Evolutionary conservation across 176 grass and related monocot genomes (phyloP).

Genomic region (Bonia amplexicaulis): DNA sequence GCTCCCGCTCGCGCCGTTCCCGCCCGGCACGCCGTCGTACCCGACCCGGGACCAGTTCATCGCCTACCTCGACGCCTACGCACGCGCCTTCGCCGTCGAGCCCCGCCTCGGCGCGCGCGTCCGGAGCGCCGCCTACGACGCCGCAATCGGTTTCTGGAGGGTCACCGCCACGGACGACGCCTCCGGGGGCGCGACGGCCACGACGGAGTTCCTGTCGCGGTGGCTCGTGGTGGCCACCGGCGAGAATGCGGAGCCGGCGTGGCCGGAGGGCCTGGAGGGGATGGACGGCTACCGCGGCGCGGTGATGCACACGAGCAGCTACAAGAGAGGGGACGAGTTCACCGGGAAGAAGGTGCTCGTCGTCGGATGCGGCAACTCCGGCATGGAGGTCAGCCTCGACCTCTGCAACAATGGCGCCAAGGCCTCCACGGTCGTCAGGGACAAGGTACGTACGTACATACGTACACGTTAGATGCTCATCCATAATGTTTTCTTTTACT

Average conservation of each 20-base stretch:
- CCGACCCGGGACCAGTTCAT: constrained; percentile 81
- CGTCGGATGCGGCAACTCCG: constrained; percentile 86
- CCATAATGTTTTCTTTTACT: neutral
- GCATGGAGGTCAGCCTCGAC: constrained; percentile 96
- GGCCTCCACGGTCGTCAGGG: constrained; percentile 78
- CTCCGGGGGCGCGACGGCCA: neutral
- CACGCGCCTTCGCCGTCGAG: constrained; percentile 45
- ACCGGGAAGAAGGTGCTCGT: constrained; percentile 74
- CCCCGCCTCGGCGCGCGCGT: constrained; percentile 51
- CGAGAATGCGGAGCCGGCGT: constrained; percentile 67
- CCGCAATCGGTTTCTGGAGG: constrained; percentile 62
- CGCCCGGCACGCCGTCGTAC: constrained; percentile 55
- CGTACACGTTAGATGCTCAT: neutral
- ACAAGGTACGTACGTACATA: constrained; percentile 47
- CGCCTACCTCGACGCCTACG: constrained; percentile 76
- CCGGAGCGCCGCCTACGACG: constrained; percentile 43
- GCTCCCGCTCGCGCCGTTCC: constrained; percentile 66
- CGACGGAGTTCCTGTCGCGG: constrained; percentile 60
- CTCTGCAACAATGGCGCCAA: constrained; percentile 73
- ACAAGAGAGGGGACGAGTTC: constrained; percentile 64
- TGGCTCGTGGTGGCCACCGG: constrained; percentile 86
- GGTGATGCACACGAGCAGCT: constrained; percentile 68
- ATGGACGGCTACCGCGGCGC: constrained; percentile 34
- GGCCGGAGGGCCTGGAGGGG: constrained; percentile 38
- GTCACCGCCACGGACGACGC: neutral